phyloP scores from a whole-genome alignment of 2,329 filamentous ascomycete genomes.

The Aspergillus melleus region DNA sequence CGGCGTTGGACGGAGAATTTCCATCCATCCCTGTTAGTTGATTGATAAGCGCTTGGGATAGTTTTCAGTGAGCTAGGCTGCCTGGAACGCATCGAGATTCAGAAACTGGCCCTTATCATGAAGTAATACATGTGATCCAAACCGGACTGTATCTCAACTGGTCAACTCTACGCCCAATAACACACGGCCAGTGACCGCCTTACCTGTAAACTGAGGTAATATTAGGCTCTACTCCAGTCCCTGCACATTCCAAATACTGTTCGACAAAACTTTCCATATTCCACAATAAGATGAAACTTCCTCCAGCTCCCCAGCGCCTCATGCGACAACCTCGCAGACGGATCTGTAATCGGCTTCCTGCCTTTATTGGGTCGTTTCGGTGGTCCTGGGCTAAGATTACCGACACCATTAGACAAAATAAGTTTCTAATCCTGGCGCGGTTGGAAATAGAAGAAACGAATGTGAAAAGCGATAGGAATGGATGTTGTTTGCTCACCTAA shows the following conservation, averaged over 20 bases:
- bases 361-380: neutral
- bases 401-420: neutral
- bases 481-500: slow-evolving; percentile 23
- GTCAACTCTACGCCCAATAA: too few species aligned
- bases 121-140: too few species aligned
- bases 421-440: neutral
- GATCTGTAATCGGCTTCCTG: slow-evolving; percentile 27
- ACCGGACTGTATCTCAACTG: too few species aligned
- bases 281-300: slow-evolving; percentile 25
- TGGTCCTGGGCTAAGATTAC: neutral
- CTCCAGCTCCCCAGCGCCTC: slow-evolving; percentile 34
- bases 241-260: slow-evolving; percentile 32
- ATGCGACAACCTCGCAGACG: slow-evolving; percentile 30
- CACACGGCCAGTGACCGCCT: too few species aligned
- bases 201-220: too few species aligned
- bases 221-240: slow-evolving; percentile 21
- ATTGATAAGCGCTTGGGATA: too few species aligned
- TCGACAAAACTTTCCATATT: slow-evolving; percentile 34
- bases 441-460: neutral
- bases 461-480: neutral
- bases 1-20: too few species aligned
- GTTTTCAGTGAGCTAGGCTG: too few species aligned
- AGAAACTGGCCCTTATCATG: too few species aligned
- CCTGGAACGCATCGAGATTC: too few species aligned
- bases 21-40: too few species aligned